A percentile compares a stretch with the other conserved stretches of the same genome.
Conservation (phyloP, 2,329 filamentous ascomycete genomes). For the Akanthomyces uredinophilus region DNA sequence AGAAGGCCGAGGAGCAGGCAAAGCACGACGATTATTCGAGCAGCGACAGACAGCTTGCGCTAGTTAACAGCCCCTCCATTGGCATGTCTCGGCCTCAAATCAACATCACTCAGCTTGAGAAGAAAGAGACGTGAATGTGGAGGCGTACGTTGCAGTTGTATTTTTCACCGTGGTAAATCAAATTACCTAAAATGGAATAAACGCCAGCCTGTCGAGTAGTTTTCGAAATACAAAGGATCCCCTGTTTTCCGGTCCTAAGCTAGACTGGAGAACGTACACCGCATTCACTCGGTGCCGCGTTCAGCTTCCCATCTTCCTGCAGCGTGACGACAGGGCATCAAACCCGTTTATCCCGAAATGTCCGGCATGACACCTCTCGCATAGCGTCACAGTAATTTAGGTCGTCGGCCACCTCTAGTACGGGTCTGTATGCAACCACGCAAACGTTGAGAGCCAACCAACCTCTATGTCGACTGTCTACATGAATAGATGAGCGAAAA, state of each 20-base stretch:
- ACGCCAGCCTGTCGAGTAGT: background rate
- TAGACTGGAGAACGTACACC: too few relatives aligned
- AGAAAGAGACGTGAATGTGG: background rate
- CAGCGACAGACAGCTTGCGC: constrained; percentile 6
- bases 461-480: background rate
- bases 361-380: background rate
- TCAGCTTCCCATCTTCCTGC: background rate
- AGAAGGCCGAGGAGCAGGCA: constrained; percentile 27
- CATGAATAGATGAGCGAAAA: background rate
- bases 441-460: background rate
- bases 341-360: background rate
- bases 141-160: background rate
- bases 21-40: constrained; percentile 18
- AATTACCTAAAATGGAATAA: too few relatives aligned
- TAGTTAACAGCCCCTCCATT: background rate
- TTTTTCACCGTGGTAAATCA: too few relatives aligned
- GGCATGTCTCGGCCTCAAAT: background rate
- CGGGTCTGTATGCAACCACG: background rate
- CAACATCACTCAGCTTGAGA: background rate
- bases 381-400: background rate
- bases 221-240: background rate
- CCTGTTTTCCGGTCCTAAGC: background rate
- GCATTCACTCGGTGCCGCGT: background rate
- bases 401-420: background rate
- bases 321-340: background rate